Conservation (phyloP, 2,329 filamentous ascomycete genomes). For the Nannizzia gypsea region DNA sequence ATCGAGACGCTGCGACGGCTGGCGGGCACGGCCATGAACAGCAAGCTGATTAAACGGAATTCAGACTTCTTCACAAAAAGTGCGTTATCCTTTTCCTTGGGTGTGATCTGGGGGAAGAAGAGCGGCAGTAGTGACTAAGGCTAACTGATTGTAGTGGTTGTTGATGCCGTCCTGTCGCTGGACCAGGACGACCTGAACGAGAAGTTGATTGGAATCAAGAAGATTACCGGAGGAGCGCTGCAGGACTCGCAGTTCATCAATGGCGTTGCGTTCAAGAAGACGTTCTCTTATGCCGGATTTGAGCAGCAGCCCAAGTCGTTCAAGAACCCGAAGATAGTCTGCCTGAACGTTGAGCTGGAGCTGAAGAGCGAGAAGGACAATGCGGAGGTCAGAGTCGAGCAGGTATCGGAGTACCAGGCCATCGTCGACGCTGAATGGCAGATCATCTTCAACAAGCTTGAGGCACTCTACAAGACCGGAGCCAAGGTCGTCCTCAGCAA, state of each 20-base stretch:
- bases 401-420: conserved; percentile 97
- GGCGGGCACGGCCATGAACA: conserved; percentile 95
- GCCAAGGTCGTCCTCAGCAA: conserved; percentile 97
- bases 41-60: conserved; percentile 97
- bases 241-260: conserved; percentile 96
- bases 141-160: conserved; percentile 62
- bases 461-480: conserved; percentile 83
- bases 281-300: conserved; percentile 96
- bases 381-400: conserved; percentile 92
- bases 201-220: conserved; percentile 96
- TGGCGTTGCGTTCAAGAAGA: conserved; percentile 99
- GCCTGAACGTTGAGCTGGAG: conserved; percentile 94
- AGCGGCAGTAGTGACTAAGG: background rate
- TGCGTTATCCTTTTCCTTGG: conserved; percentile 34
- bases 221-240: conserved; percentile 89
- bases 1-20: conserved; percentile 81
- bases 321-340: conserved; percentile 88
- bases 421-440: conserved; percentile 99
- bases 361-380: conserved; percentile 99
- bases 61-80: conserved; percentile 95
- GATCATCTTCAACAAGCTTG: conserved; percentile 99
- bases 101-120: no score
- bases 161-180: conserved; percentile 86
- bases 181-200: conserved; percentile 97
- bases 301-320: conserved; percentile 98